phyloP scores from a whole-genome alignment of 2,329 filamentous ascomycete genomes.

The Ilyonectria mors-panacis region DNA sequence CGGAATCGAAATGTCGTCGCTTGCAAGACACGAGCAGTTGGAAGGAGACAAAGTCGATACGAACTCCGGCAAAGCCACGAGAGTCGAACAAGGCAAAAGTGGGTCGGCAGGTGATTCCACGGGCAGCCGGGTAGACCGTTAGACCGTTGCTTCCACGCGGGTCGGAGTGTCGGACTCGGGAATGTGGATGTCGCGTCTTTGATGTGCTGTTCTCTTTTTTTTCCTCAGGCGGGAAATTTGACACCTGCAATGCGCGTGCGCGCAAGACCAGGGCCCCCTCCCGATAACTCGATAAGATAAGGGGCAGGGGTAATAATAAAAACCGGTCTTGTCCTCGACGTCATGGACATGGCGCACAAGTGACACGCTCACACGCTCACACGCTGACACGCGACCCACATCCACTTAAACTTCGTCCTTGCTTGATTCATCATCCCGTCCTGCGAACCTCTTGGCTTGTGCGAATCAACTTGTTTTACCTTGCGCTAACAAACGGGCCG shows the following conservation, averaged over 20 bases:
- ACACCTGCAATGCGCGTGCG: neutral
- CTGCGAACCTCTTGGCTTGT: neutral
- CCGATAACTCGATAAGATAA: constrained; percentile 6
- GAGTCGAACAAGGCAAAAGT: neutral
- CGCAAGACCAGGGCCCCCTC: neutral
- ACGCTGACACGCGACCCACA: constrained; percentile 9
- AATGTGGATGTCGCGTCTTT: neutral
- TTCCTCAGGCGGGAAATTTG: neutral
- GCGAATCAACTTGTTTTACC: constrained; percentile 5
- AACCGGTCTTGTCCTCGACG: constrained; percentile 2
- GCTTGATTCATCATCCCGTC: neutral
- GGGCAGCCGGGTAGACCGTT: neutral
- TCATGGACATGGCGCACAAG: constrained; percentile 2
- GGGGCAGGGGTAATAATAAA: neutral
- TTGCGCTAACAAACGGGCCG: neutral
- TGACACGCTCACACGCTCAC: neutral
- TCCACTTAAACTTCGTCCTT: neutral
- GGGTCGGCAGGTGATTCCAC: neutral
- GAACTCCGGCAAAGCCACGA: constrained; percentile 1
- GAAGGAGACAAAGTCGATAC: neutral
- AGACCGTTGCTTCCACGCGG: neutral
- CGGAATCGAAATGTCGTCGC: neutral
- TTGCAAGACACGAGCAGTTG: neutral
- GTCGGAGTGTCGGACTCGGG: neutral
- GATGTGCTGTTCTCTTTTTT: constrained; percentile 7